Percentiles rank a stretch among this genome's conserved stretches.
These are phyloP conservation scores for Xylaria sp. DNA, from an alignment of 2,329 filamentous ascomycete genomes.

Conservation along the genomic window DNA sequence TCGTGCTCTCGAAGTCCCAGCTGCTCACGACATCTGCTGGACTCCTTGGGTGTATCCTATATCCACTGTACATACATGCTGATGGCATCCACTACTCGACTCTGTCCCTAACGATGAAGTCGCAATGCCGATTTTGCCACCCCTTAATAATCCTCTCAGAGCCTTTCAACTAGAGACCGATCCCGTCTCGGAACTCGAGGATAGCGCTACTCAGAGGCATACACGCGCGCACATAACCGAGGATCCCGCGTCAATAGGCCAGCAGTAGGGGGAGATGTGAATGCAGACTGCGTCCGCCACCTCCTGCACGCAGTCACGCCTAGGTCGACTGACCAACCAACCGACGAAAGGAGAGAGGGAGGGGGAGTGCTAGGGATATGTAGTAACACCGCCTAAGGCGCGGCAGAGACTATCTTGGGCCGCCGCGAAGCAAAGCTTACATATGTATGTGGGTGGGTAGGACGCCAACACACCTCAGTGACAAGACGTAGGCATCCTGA, in stretches of 20 bases:
- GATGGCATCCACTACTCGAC: no score
- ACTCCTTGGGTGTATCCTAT: no score
- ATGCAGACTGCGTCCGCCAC: slow-evolving; percentile 12
- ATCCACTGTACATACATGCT: no score
- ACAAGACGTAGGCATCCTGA: background rate
- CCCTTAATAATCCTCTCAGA: background rate
- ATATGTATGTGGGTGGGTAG: no score
- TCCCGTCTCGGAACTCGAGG: background rate
- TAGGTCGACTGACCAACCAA: slow-evolving; percentile 16
- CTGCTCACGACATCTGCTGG: background rate
- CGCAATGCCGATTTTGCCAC: no score
- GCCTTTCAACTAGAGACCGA: background rate
- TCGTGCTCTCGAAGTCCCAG: background rate
- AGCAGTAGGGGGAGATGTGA: slow-evolving; percentile 8
- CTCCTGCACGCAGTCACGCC: slow-evolving; percentile 25
- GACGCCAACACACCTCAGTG: background rate
- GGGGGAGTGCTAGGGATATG: background rate
- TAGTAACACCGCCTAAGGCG: background rate
- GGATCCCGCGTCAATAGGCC: slow-evolving; percentile 4
- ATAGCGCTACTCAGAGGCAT: background rate
- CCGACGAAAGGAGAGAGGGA: background rate
- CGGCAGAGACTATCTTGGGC: background rate
- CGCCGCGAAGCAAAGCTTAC: background rate
- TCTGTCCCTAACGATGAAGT: no score
- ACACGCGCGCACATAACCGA: no score